A percentile compares a stretch with the other conserved stretches of the same genome.
phyloP scores from a whole-genome alignment of 306 rosid genomes.

The Clitoria ternatea region DNA sequence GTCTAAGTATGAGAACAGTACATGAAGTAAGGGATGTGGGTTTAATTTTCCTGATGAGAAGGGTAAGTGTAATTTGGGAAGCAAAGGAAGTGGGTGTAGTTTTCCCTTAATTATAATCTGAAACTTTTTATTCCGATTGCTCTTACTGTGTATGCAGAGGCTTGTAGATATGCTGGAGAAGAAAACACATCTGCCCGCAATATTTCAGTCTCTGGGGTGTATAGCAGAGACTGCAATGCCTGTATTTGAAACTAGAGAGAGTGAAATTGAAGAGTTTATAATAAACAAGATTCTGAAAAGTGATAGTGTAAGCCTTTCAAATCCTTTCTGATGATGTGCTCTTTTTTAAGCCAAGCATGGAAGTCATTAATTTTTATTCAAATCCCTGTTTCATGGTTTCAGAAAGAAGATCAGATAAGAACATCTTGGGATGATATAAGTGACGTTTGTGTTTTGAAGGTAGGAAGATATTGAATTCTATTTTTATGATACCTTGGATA shows the following conservation, averaged over 20 bases:
- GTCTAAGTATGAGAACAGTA: not conserved
- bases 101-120: slow-evolving; percentile 4
- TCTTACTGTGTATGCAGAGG: slow-evolving; percentile 54
- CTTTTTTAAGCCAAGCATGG: slow-evolving; percentile 24
- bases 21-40: not conserved
- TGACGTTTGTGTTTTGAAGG: slow-evolving; percentile 89
- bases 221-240: slow-evolving; percentile 99
- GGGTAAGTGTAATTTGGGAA: not conserved
- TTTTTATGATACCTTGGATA: not conserved
- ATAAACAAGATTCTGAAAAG: slow-evolving; percentile 70
- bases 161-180: slow-evolving; percentile 97
- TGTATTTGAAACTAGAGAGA: slow-evolving; percentile 95
- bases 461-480: slow-evolving; percentile 20
- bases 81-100: not conserved
- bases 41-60: slow-evolving; percentile 5
- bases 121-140: slow-evolving; percentile 21
- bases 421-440: slow-evolving; percentile 80
- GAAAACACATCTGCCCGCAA: slow-evolving; percentile 87
- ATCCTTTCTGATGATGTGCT: slow-evolving; percentile 2
- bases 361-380: slow-evolving; percentile 24
- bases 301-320: slow-evolving; percentile 56
- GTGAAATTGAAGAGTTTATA: slow-evolving; percentile 80
- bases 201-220: slow-evolving; percentile 94
- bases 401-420: slow-evolving; percentile 59
- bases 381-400: slow-evolving; percentile 38